phyloP scores from a whole-genome alignment of 1,139 yeast genomes.

The Entelexis paramagnoliae region DNA sequence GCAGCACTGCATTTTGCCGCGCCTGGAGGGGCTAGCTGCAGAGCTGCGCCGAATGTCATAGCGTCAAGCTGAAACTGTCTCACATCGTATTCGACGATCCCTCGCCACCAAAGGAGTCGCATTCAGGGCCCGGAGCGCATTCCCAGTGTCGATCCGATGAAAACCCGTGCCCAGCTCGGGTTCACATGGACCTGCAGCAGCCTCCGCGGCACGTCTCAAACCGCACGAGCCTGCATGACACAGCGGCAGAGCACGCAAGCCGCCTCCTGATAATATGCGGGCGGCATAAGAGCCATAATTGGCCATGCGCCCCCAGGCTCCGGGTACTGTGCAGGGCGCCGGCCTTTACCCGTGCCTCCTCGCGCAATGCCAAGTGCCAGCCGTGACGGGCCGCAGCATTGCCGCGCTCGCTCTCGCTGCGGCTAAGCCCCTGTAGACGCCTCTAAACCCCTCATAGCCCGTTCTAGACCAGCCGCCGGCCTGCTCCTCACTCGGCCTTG shows the following conservation, averaged over 20 bases:
- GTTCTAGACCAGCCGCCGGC: too few species aligned
- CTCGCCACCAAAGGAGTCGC: neutral
- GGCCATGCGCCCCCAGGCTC: neutral
- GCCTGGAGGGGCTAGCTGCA: neutral
- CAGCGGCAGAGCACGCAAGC: neutral
- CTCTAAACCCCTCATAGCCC: neutral
- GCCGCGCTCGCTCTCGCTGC: neutral
- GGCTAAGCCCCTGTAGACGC: neutral
- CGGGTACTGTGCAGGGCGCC: neutral
- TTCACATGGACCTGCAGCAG: slow-evolving; percentile 2
- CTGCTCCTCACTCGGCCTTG: neutral
- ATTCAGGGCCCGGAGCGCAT: neutral
- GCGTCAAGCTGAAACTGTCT: neutral
- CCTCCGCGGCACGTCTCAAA: slow-evolving; percentile 1
- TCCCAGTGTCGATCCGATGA: slow-evolving; percentile 4
- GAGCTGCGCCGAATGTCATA: neutral
- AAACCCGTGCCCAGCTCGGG: neutral
- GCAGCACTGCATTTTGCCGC: neutral
- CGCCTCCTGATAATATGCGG: slow-evolving; percentile 2
- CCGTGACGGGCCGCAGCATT: neutral
- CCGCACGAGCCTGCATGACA: neutral
- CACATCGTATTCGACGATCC: neutral
- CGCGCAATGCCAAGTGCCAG: neutral
- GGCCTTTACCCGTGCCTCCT: neutral
- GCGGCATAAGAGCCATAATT: neutral